Evolutionary conservation across 768 basidiomycete genomes (phyloP).

Genomic region (Rhizopogon roseolus): DNA sequence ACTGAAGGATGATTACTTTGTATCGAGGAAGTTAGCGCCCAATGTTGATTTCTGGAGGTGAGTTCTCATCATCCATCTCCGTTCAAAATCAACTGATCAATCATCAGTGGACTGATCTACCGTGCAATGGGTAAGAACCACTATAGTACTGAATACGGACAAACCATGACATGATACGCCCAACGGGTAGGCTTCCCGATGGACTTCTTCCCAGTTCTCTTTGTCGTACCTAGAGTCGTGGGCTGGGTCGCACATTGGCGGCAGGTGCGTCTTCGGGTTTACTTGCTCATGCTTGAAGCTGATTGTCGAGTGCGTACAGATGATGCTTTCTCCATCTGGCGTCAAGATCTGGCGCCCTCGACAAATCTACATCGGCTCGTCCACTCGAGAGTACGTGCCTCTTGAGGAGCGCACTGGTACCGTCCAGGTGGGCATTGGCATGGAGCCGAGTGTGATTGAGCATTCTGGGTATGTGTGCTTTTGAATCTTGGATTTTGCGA

Average conservation of each 20-base stretch:
- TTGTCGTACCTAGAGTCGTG: constrained; percentile 87
- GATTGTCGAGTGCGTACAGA: constrained; percentile 35
- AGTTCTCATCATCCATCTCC: not conserved
- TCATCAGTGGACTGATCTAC: constrained; percentile 75
- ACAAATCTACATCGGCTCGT: constrained; percentile 78
- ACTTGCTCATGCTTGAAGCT: not conserved
- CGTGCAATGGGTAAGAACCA: constrained; percentile 75
- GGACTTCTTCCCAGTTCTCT: constrained; percentile 92
- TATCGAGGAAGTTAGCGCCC: constrained; percentile 74
- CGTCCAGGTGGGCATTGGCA: constrained; percentile 44
- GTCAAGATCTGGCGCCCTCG: constrained; percentile 93
- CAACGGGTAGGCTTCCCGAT: constrained; percentile 72
- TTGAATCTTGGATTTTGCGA: not conserved
- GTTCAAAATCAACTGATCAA: not conserved
- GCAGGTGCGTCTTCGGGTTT: constrained; percentile 43
- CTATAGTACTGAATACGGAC: not conserved
- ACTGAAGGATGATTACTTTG: constrained; percentile 88
- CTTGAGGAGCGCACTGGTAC: constrained; percentile 49
- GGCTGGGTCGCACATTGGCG: constrained; percentile 95
- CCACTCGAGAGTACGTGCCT: constrained; percentile 70
- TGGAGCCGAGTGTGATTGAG: constrained; percentile 56
- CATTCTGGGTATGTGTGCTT: constrained; percentile 68
- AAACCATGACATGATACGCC: constrained; percentile 1
- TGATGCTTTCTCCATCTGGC: constrained; percentile 87
- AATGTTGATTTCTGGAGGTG: constrained; percentile 88